Evolutionary conservation across 2,329 filamentous ascomycete species (phyloP), one percentile per base, ranked within the genome.

Genomic region (Leptosphaerulina australis): DNA sequence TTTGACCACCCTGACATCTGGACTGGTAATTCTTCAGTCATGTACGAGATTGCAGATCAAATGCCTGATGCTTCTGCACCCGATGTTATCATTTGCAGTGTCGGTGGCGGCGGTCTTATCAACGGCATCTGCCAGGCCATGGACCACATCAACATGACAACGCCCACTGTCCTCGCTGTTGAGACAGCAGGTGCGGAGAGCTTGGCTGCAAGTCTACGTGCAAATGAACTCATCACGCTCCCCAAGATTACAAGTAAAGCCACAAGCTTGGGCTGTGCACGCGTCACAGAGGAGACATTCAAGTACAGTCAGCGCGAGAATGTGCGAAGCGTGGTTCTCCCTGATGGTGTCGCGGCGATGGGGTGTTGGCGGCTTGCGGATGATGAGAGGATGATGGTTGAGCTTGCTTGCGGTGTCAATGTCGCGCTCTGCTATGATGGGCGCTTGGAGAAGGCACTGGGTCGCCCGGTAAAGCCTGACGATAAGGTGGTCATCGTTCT

Each of bases 401-500:
- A 97, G 76, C 78, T 88, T 26, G 86, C 91, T 0, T 97, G 93
- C 69, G 91, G 92, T 0, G 91, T 93, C 5, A 88, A 87, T 43
- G 74, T 96, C 10, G 90, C 87, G 1, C 70, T 83, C 3, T 85
- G 80, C 50, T 91, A 90, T 63, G 83, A 82, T 30, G 84, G 82
- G 0, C 72, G 81, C 30, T 67, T 95, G 64, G 81, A 85, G 64
- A 77, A 79, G 60, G 74, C 69, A 2, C 60, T 84, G 8, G 74
- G 91, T 0, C 83, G 87, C 24, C 80, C 81, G 25, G 80, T 90
- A 56, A 86, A 81, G 73, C 76, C 78, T 0, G 76, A 81, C 49
- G 88, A 85, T 68, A 90, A 89, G 58, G 82, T 97, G 5, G 91
- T 97, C 1, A 77, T 97, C 44, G 80, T 96, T 18, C 85, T 97